Base-by-base conservation (phyloP, 2,329 filamentous ascomycete genomes). In the Ophiostoma fasciatum region DNA sequence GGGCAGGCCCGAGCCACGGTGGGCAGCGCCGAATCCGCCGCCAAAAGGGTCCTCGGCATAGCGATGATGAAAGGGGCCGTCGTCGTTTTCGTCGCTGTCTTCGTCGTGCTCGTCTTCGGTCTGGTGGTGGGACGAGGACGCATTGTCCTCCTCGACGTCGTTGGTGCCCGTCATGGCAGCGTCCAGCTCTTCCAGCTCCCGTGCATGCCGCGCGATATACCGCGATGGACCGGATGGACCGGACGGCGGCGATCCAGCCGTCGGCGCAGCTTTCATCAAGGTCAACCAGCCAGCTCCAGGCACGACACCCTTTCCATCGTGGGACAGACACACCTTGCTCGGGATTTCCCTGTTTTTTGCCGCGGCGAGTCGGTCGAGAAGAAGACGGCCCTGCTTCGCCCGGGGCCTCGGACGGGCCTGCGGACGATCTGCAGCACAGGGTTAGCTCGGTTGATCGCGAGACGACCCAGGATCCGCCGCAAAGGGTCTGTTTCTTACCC, bases 131-230 rank as follows among this genome's bases (percentile, higher is more conserved):
- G 17, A 8, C 2, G 37, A 14, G 13, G 25, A 2, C 9, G 25
- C 19, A 4, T 15, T 4, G 19, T 64, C 53, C 20, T 61, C 55
- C 31, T 46, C 56, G 31, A 51, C 62, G 40, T 72, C 74, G 40
- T 78, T 75, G 22, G 68, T 73, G 41, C 81, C 78, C 33, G 74
- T 75, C 76, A 87, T 85, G 22, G 67, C 59, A 34, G 73, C 72
- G 53, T 85, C 80, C 45, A 77, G 64, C 40, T 79, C 73, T 32
- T 55, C 46, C 47, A 61, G 55, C 56, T 68, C 51, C 52, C 53
- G 58, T 49, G 57, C 50, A 48, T 66, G 58, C 57, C 75, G 62
- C 63, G 79, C 65, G 10, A 7, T 12, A 14, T 21, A 15, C n/a
- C 11, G 14, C 14, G 11, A 5, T 46, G 69, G 61, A 43, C 60